These are phyloP conservation scores for Yamadazyma sp. DNA, from an alignment of 805 yeast genomes.

Conservation along the genomic window DNA sequence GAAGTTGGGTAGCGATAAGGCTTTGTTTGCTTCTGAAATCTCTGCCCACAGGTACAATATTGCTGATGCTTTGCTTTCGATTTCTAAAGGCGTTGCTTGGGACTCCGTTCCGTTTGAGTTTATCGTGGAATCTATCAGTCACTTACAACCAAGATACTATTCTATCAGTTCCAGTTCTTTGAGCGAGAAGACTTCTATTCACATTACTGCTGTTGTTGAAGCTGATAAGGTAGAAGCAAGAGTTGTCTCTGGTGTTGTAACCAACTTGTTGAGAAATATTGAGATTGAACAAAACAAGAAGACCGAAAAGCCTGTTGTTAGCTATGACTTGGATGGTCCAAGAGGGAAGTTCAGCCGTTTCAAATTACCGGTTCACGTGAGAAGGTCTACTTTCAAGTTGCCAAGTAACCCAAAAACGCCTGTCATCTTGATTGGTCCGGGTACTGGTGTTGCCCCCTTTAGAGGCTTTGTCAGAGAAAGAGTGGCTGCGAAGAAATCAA, in stretches of 20 bases:
- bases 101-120: constrained; percentile 75
- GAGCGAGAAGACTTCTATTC: constrained; percentile 70
- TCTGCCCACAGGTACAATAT: constrained; percentile 63
- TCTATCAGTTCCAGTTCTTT: constrained; percentile 90
- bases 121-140: constrained; percentile 75
- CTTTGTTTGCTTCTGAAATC: constrained; percentile 62
- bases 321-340: constrained; percentile 84
- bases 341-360: constrained; percentile 51
- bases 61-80: constrained; percentile 65
- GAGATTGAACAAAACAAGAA: constrained; percentile 56
- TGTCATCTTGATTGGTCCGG: constrained; percentile 92
- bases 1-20: constrained; percentile 66
- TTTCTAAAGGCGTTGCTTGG: constrained; percentile 76
- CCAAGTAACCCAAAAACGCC: constrained; percentile 85
- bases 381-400: constrained; percentile 91
- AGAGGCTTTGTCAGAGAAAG: constrained; percentile 93
- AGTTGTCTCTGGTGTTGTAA: constrained; percentile 80
- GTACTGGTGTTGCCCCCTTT: constrained; percentile 98
- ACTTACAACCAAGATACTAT: constrained; percentile 90
- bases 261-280: constrained; percentile 79
- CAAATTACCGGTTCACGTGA: constrained; percentile 85
- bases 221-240: constrained; percentile 38
- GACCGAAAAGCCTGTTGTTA: constrained; percentile 44
- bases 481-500: constrained; percentile 47
- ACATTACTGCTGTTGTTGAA: constrained; percentile 92